Evolutionary conservation across 1,284 basidiomycete species (phyloP), one percentile per base, ranked within the genome.

Genomic region (Grifola frondosa): DNA sequence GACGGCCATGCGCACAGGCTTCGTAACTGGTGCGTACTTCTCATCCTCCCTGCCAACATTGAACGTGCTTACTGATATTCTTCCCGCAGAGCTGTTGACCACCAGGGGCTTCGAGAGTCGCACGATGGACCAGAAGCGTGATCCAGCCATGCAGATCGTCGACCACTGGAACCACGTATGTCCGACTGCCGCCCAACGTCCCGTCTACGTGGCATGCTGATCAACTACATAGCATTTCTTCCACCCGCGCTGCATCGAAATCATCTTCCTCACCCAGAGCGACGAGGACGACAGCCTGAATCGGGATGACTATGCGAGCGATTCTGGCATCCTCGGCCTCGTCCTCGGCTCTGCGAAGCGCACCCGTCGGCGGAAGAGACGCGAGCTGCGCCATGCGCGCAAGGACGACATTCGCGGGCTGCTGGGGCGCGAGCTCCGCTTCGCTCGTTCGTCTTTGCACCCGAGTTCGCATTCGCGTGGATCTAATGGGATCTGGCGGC

Each of bases 211-310:
- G 29, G 30, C 17, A 37, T 45, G 3, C 37, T 33, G 16, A 21
- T 40, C 15, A 28, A 30, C 13, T 17, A 12, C n/a, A 26, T 34
- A 63, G 62, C 49, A 63, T 45, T 68, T 66, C 56, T 69, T 69
- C 50, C 57, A 61, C 37, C 60, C 56, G 1, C 62, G 68, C 30
- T 52, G 49, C 17, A 50, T 70, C 11, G 52, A 64, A 23, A 54
- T 66, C 22, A 54, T n/a, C n/a, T n/a, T 65, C 28, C 60, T 70
- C 6, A 61, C 64, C 50, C 54, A 51, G 12, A 66, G 65, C 1
- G 34, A 47, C 22, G 36, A 35, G 25, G 10, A 28, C 15, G 6
- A 38, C 30, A 23, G n/a, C 17, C n/a, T 46, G 33, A 28, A 41
- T 28, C 16, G 44, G 44, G 11, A n/a, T n/a, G n/a, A n/a, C n/a